Base-by-base conservation (phyloP, 257 asterid species). In the Penstemon eatonii region DNA sequence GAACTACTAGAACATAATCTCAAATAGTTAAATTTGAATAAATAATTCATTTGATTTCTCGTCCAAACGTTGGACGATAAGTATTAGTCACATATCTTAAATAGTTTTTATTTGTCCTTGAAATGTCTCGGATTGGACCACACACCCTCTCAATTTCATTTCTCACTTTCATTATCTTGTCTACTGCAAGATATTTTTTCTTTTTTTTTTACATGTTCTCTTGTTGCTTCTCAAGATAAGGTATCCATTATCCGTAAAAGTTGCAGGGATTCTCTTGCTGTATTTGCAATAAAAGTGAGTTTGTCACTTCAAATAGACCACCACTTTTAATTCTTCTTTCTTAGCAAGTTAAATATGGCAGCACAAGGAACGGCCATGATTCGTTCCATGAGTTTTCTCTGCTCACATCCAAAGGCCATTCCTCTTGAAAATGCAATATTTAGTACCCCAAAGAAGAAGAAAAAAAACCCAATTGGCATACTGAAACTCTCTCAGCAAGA, bases 401-500 rank as follows among this genome's bases (percentile, higher is more conserved):
- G 41, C 68, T 56, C 79, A 40, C 43, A 41, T 45, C 68, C 61
- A 47, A 49, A 25, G 12, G 67, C 56, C 33, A 64, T 25, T 51
- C 72, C 64, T 38, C 3, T n/a, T 12, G 68, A 50, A 13, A 47
- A 41, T 10, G n/a, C 13, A n/a, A 10, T 25, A 63, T 36, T 63
- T 7, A 49, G 42, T 44, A 39, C 38, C 10, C 4, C 33, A 25
- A 25, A 18, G 5, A 51, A 57, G 3, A 69, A 45, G 50, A 75
- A 36, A 63, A 56, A 57, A 10, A 8, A 4, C 47, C 75, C 43
- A 25, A 18, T 6, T 10, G 51, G 61, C 54, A 42, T 63, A 36
- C 46, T 45, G 37, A 73, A 66, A 50, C 36, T 18, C 15, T 69
- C 79, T 13, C 72, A 57, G 9, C 75, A 69, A 69, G 61, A 64